Base-by-base conservation (phyloP, 73 alveolate genomes). In the Blepharisma stoltei region DNA sequence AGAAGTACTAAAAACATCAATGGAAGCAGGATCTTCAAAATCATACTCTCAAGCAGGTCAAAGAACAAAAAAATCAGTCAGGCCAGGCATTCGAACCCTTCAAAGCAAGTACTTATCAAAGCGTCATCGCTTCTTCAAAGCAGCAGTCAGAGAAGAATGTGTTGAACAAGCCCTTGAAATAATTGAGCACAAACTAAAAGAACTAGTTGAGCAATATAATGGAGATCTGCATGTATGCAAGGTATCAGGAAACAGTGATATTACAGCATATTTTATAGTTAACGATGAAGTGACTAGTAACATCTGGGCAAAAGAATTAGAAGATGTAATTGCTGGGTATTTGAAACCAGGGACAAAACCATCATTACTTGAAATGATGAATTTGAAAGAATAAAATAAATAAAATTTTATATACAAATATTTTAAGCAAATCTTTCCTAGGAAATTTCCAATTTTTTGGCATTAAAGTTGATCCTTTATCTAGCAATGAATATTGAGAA, bases 191-290 rank as follows among this genome's bases (percentile, higher is more conserved):
- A 60, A 25, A 60, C 73, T 60, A 9, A 60, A 60, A 60, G 45
- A 11, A n/a, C 46, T 60, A 18, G 73, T 60, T 14, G 73, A 60
- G 5, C 14, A 38, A 25, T 60, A 18, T 60, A 60, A 60, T 60
- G 73, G 73, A 60, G 73, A 60, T 60, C 23, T 60, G 46, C 73
- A 60, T 60, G 73, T 60, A 14, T 60, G 73, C 23, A 60, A 60
- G 5, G 73, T 60, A n/a, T 60, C 73, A 18, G 73, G 73, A 60
- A 14, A 14, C 14, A 60, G 73, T 60, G 73, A 60, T 60, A 60
- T 60, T 60, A 60, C 73, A 60, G 73, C 73, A 14, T 60, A 60
- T 60, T 60, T 60, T 25, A 60, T 60, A 18, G 73, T 60, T 20
- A 60, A 60, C 23, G 73, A 60, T 18, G 73, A 60, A 25, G 14